Evolutionary conservation across 208 protist species (phyloP).

Genomic region (Willaertia magna): DNA sequence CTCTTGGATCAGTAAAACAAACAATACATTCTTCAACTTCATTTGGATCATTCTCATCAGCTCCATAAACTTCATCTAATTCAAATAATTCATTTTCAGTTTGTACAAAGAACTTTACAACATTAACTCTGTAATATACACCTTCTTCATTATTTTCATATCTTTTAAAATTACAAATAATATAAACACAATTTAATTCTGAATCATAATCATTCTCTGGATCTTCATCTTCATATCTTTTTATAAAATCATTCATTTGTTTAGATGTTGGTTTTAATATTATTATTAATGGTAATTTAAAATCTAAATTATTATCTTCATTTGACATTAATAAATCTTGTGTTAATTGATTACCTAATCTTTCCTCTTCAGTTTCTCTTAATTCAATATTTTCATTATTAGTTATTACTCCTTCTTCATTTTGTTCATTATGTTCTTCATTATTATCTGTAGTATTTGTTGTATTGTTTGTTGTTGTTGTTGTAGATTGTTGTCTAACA

Average conservation of each 20-base stretch:
- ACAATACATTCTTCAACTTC: conserved; percentile 1
- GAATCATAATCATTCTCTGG: not conserved
- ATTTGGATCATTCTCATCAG: not conserved
- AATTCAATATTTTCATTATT: not conserved
- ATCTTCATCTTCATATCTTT: not conserved
- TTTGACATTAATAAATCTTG: not conserved
- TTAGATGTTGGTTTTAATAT: not conserved
- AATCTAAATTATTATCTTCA: not conserved
- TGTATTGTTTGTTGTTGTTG: not conserved
- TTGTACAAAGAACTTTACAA: not conserved
- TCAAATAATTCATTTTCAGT: conserved; percentile 1
- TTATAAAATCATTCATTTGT: not conserved
- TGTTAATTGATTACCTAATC: not conserved
- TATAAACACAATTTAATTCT: not conserved
- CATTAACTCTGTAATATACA: not conserved
- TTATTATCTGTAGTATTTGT: not conserved
- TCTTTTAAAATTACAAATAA: not conserved
- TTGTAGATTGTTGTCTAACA: not conserved
- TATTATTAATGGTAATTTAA: not conserved
- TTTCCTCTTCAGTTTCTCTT: not conserved
- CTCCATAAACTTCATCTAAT: not conserved
- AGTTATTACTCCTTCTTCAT: not conserved
- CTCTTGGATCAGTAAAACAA: not conserved
- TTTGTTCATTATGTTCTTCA: not conserved
- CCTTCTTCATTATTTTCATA: not conserved